phyloP scores from a whole-genome alignment of 768 basidiomycete species.

The Tephrocybe rancida region DNA sequence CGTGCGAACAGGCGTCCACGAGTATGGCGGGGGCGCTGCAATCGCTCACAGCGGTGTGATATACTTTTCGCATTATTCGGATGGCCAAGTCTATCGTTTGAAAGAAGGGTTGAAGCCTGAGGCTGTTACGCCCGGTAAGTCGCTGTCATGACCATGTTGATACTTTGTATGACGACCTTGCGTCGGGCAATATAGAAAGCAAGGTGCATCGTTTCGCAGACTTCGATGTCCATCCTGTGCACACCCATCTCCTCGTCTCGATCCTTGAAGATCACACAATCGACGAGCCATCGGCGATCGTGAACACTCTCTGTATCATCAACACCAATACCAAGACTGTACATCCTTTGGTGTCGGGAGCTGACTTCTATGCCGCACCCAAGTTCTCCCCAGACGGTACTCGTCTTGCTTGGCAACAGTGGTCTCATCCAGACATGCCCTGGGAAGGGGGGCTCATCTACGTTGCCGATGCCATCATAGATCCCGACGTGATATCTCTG shows the following conservation, averaged over 20 bases:
- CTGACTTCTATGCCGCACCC: constrained; percentile 72
- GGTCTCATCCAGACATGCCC: constrained; percentile 30
- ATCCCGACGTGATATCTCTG: constrained; percentile 30
- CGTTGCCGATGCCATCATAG: constrained; percentile 46
- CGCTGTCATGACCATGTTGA: not conserved
- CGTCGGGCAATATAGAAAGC: constrained; percentile 34
- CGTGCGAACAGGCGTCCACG: constrained; percentile 60
- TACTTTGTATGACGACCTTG: not conserved
- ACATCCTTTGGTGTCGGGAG: constrained; percentile 49
- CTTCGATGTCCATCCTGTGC: constrained; percentile 57
- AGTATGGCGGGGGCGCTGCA: constrained; percentile 66
- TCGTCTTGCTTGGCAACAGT: constrained; percentile 27
- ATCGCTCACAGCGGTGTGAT: constrained; percentile 44
- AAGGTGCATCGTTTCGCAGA: constrained; percentile 62
- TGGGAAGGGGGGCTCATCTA: constrained; percentile 29
- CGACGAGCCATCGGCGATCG: constrained; percentile 49
- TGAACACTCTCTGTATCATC: constrained; percentile 61
- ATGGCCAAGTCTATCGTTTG: constrained; percentile 51
- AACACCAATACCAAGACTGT: constrained; percentile 47
- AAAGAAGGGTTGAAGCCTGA: constrained; percentile 35
- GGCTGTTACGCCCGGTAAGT: constrained; percentile 66
- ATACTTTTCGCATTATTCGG: constrained; percentile 56
- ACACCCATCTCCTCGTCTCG: constrained; percentile 56
- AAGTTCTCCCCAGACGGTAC: constrained; percentile 25
- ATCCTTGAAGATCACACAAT: constrained; percentile 74